phyloP scores from a whole-genome alignment of 148 eudicot species.

The Talinum fruticosum region DNA sequence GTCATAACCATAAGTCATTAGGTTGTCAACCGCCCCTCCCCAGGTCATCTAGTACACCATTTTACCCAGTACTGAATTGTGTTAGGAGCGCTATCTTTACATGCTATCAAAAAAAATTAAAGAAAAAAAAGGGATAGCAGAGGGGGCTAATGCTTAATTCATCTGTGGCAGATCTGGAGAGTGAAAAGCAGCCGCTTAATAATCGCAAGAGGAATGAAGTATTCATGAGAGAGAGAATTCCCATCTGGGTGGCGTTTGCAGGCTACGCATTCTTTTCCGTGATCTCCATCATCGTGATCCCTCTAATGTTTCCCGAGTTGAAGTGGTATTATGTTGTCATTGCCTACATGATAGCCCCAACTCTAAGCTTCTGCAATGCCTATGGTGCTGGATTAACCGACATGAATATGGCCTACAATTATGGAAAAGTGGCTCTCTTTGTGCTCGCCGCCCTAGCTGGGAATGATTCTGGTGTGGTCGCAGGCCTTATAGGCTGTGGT shows the following conservation, averaged over 20 bases:
- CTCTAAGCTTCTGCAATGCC: constrained; percentile 87
- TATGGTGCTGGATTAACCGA: constrained; percentile 92
- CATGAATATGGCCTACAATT: constrained; percentile 90
- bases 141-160: neutral
- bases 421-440: constrained; percentile 90
- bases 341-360: constrained; percentile 73
- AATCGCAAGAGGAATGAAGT: constrained; percentile 58
- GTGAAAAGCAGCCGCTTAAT: constrained; percentile 34
- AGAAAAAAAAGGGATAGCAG: too few relatives aligned
- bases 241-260: constrained; percentile 61
- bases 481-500: constrained; percentile 84
- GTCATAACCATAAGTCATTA: too few relatives aligned
- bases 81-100: too few relatives aligned
- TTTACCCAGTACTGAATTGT: too few relatives aligned
- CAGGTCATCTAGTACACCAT: too few relatives aligned
- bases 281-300: constrained; percentile 60
- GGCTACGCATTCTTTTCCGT: constrained; percentile 63
- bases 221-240: constrained; percentile 62
- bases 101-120: too few relatives aligned
- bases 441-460: constrained; percentile 59
- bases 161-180: constrained; percentile 36
- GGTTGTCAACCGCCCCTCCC: too few relatives aligned
- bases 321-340: constrained; percentile 76
- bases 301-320: constrained; percentile 69
- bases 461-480: constrained; percentile 64